Conservation (phyloP, 176 grass and related monocot genomes). For the Aegilops longissima region DNA sequence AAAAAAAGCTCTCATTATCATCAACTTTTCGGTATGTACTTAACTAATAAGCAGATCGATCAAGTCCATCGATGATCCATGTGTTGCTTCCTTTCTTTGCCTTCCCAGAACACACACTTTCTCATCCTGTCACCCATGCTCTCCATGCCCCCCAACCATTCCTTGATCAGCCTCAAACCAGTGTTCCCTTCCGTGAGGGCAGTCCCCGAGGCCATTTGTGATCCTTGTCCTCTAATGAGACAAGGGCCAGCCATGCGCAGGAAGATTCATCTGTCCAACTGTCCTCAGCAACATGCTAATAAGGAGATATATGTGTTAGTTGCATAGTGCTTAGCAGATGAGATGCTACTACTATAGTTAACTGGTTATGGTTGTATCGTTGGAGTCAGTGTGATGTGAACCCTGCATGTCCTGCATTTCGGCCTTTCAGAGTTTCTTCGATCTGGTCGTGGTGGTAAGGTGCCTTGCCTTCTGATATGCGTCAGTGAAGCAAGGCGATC, state of each 20-base stretch:
- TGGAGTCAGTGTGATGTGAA: constrained; percentile 19
- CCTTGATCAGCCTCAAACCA: neutral
- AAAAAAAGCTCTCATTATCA: too few species aligned
- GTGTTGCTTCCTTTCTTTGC: neutral
- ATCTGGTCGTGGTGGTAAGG: too few species aligned
- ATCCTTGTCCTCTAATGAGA: constrained; percentile 17
- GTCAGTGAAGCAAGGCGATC: neutral
- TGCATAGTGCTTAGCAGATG: too few species aligned
- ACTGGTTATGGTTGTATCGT: too few species aligned
- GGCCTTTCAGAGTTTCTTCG: neutral
- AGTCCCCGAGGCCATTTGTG: neutral
- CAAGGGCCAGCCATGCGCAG: neutral
- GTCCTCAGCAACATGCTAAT: neutral
- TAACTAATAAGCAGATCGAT: neutral
- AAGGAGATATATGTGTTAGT: too few species aligned
- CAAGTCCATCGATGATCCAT: neutral
- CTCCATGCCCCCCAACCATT: neutral
- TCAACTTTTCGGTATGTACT: neutral
- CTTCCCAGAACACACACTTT: neutral
- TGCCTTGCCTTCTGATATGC: neutral
- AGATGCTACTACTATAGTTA: too few species aligned
- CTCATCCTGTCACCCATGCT: neutral
- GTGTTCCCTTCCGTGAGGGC: neutral
- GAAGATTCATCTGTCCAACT: neutral
- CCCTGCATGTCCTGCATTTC: neutral